Evolutionary conservation across 1,284 basidiomycete species (phyloP), one percentile per base, ranked within the genome.

Genomic region (Blastosporella zonata): DNA sequence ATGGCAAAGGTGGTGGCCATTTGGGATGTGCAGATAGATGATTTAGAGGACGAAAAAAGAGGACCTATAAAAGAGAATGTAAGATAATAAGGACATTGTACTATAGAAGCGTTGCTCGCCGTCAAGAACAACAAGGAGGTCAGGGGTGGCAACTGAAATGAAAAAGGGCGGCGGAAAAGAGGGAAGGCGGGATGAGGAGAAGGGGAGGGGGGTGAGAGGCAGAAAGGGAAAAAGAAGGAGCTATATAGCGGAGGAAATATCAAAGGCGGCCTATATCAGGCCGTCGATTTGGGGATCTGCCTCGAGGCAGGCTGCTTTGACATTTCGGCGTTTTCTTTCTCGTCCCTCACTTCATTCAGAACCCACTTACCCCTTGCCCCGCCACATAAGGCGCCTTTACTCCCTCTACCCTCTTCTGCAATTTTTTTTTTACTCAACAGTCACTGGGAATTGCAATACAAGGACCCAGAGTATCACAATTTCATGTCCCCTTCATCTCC

Each of bases 81-180:
- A 13, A 43, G 21, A 23, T 42, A 34, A 33, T 31, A 49, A 23
- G 41, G 25, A 29, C 46, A 7, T 53, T 57, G 47, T 55, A 41
- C 27, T 51, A 17, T 6, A 13, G 12, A 8, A 40, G 55, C 43
- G 25, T 34, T 46, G 44, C 48, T 50, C 29, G 54, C 54, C 37
- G 43, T 58, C 53, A 43, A 56, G 44, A 43, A 62, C 52, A 61
- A 60, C 50, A 54, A 58, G 45, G 38, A 49, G 44, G 37, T 38
- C 35, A 41, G 29, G 29, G 55, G 52, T 57, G 56, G 57, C 58
- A 60, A 66, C 66, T 68, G 67, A 59, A 67, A 60, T 64, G 62
- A 68, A 64, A 61, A 50, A 57, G 57, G 57, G 53, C 58, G 59
- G 49, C 54, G 60, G 55, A 53, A 56, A 52, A 57, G 52, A 53